Evolutionary conservation across 208 protist genomes (phyloP), one percentile per base, ranked within the genome.

Genomic region (Angomonas deanei): DNA sequence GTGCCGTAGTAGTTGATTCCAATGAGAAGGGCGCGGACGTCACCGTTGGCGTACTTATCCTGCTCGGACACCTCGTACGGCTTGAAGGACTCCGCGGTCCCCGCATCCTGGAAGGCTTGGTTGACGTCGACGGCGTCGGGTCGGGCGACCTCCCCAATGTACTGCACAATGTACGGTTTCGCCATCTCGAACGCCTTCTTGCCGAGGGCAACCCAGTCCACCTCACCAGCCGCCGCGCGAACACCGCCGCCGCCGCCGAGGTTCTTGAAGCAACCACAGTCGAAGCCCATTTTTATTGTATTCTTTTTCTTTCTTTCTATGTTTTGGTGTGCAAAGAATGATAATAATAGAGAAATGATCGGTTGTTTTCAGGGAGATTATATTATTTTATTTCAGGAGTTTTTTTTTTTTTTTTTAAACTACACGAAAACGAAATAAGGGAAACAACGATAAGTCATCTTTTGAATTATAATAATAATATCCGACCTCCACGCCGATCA

Each of bases 1-100:
- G 77, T 78, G 57, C 82, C 74, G 67, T 77, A 79, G 78, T 90
- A 90, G 74, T 93, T 91, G 49, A 93, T 89, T 28, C 83, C 86
- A 42, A 88, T 76, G 39, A 91, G 69, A 19, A 88, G 68, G 3
- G 81, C 75, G 11, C 65, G 61, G 15, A 79, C 68, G 24, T 68
- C 65, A 17, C 77, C 80, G 17, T 50, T 28, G 1, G 32, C 34
- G 61, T 78, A 76, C 10, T 50, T 34, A 6, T 10, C 15, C 24
- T 53, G n/a, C 47, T 15, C 47, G 0, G 72, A 66, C 8, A 58
- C 73, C 50, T 79, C 68, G 68, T 79, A 79, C 4, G 76, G 81
- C 59, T 79, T 58, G 57, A 73, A 70, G 55, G 68, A 67, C 8
- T 69, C 54, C 1, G 67, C 58, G 17, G 19, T 57, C 26, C 54